Evolutionary conservation across 148 eudicot genomes (phyloP).

Genomic region (Euryodendron excelsum): DNA sequence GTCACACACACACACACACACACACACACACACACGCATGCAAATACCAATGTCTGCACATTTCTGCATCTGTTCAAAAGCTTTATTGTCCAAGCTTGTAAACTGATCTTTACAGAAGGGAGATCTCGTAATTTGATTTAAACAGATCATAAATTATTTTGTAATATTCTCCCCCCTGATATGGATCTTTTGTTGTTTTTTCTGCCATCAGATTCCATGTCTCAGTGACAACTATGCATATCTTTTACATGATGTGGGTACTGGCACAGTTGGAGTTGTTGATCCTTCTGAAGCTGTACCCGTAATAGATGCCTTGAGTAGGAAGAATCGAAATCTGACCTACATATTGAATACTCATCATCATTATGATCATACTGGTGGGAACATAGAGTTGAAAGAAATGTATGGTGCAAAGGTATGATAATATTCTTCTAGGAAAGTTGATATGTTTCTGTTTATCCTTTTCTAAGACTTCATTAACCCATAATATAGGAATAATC

Average conservation of each 20-base stretch:
- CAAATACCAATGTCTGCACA: not conserved
- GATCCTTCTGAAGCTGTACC: slow-evolving; percentile 94
- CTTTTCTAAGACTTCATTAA: not conserved
- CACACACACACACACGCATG: not conserved
- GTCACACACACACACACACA: too few relatives aligned
- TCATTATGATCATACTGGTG: slow-evolving; percentile 91
- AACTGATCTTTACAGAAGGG: not conserved
- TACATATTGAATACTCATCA: slow-evolving; percentile 91
- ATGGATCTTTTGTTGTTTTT: not conserved
- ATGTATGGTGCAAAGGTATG: slow-evolving; percentile 96
- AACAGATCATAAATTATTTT: not conserved
- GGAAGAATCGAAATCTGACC: slow-evolving; percentile 59
- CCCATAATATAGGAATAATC: not conserved
- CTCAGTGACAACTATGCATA: slow-evolving; percentile 85
- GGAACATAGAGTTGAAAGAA: slow-evolving; percentile 77
- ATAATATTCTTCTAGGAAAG: slow-evolving; percentile 9
- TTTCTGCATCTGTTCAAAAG: too few relatives aligned
- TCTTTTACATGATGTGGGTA: slow-evolving; percentile 72
- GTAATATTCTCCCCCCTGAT: not conserved
- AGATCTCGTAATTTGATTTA: not conserved
- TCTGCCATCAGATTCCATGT: slow-evolving; percentile 69
- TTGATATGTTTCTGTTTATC: not conserved
- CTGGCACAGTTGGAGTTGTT: slow-evolving; percentile 93
- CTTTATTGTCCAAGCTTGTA: not conserved
- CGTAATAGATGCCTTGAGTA: slow-evolving; percentile 63